Conservation (phyloP, 805 yeast genomes). For the Grigorovia jiainica region DNA sequence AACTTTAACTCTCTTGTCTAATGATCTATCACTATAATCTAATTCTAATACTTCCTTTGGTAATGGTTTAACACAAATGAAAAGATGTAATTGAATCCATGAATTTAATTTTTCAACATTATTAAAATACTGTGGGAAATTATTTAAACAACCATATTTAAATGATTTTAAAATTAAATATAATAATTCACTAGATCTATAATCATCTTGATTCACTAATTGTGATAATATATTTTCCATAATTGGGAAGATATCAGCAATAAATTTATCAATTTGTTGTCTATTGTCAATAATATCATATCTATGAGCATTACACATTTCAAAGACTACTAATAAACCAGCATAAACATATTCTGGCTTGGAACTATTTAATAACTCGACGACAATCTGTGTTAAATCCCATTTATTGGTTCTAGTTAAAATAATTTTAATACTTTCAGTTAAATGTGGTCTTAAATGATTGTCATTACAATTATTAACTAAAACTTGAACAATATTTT, state of each 20-base stretch:
- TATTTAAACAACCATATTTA: constrained; percentile 52
- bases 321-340: constrained; percentile 47
- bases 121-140: constrained; percentile 45
- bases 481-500: constrained; percentile 44
- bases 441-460: constrained; percentile 45
- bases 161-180: constrained; percentile 57
- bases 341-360: constrained; percentile 37
- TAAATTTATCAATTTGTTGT: constrained; percentile 38
- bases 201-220: constrained; percentile 25
- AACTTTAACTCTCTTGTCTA: constrained; percentile 50
- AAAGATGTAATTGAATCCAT: constrained; percentile 64
- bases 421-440: constrained; percentile 48
- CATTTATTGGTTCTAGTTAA: constrained; percentile 36
- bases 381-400: constrained; percentile 28
- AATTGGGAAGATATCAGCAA: constrained; percentile 44
- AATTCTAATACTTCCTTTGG: constrained; percentile 43
- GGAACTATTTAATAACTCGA: constrained; percentile 29
- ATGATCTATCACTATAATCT: constrained; percentile 39
- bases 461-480: constrained; percentile 33
- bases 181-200: constrained; percentile 37
- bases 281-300: constrained; percentile 44
- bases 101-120: constrained; percentile 32
- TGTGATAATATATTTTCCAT: constrained; percentile 43
- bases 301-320: constrained; percentile 46
- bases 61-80: constrained; percentile 43